Evolutionary conservation across 108 stramenopile species (phyloP).

Genomic region (Seminavis robusta): DNA sequence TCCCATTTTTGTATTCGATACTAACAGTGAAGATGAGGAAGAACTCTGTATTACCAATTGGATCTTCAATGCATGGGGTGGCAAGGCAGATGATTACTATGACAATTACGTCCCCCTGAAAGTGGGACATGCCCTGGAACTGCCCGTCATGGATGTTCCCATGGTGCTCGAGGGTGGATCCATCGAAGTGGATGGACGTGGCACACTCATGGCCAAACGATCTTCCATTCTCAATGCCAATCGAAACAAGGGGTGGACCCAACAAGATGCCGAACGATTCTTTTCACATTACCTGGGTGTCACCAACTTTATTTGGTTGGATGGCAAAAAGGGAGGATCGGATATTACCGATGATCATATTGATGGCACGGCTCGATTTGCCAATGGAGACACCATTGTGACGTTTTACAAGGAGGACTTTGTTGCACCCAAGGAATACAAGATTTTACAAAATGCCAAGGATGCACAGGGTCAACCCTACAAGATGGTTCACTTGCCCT

Average conservation of each 20-base stretch:
- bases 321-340: constrained; percentile 21
- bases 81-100: constrained; percentile 14
- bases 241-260: constrained; percentile 37
- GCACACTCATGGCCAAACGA: constrained; percentile 47
- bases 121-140: constrained; percentile 9
- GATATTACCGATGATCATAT: constrained; percentile 50
- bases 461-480: constrained; percentile 29
- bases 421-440: constrained; percentile 21
- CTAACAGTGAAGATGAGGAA: neutral
- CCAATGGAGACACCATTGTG: constrained; percentile 37
- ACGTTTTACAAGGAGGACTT: constrained; percentile 23
- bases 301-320: constrained; percentile 44
- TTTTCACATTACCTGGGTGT: constrained; percentile 36
- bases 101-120: constrained; percentile 16
- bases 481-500: constrained; percentile 28
- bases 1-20: constrained; percentile 37
- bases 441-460: constrained; percentile 19
- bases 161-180: constrained; percentile 51
- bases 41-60: constrained; percentile 20
- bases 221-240: constrained; percentile 37
- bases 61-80: constrained; percentile 48
- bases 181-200: constrained; percentile 39
- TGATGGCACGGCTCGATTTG: constrained; percentile 45
- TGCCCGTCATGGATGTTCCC: constrained; percentile 11
- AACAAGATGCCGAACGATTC: constrained; percentile 33